Evolutionary conservation across 495 filamentous ascomycete species (phyloP), one percentile per base, ranked within the genome.

Genomic region (Rhypophila decipiens): DNA sequence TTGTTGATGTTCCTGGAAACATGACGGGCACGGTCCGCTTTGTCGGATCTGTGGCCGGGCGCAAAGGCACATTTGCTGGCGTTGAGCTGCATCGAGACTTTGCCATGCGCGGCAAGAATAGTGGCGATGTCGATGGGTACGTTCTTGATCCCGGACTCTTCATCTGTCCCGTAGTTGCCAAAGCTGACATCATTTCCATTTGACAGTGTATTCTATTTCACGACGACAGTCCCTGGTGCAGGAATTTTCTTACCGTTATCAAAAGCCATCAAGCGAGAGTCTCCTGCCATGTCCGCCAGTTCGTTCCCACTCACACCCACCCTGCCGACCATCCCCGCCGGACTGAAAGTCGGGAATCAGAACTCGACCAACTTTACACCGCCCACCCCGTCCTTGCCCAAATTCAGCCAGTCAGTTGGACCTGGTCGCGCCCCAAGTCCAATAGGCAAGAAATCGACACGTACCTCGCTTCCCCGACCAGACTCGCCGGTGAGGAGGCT

Each of bases 241-340:
- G 93, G 93, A 24, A 97, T 99, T 57, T 99, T 99, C 60, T 78
- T 99, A 4, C 94, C 93, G 10, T 77, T 95, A 44, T 85, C 85
- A 65, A 91, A 91, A 63, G 85, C 85, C 36, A 75, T 78, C 53
- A 90, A 86, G 59, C 79, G 82, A 36, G 68, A 76, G 47, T 84
- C 78, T 52, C 79, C 72, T 36, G 74, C 70, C 45, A 75, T 72
- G 47, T 78, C 78, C 18, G 71, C 46, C 12, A 53, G 71, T 45
- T 76, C 78, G n/a, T 79, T 75, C 56, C 78, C 84, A 12, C 69
- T 75, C 23, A 88, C 83, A 9, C 88, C 89, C 9, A 79, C 79
- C 1, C 85, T 52, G n/a, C 39, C 82, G 4, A 76, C 79, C n/a
- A 73, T 76, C n/a, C 71, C 68, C 27, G 61, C 62, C 39, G 75